A percentile compares a stretch with the other conserved stretches of the same genome.
Evolutionary conservation across 2,329 filamentous ascomycete genomes (phyloP).

Genomic region (Pezicula radicicola): DNA sequence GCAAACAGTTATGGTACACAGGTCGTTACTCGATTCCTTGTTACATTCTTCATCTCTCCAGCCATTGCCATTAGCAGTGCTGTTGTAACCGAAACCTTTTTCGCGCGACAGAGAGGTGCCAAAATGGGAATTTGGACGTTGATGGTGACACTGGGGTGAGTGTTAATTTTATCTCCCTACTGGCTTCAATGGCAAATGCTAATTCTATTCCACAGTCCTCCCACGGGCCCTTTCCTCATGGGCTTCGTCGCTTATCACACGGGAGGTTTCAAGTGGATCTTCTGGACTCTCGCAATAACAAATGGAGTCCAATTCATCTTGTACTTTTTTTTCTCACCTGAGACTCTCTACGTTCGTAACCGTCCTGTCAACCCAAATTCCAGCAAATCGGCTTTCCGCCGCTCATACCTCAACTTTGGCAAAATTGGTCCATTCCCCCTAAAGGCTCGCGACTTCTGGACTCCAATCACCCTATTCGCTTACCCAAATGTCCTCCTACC

Average conservation of each 20-base stretch:
- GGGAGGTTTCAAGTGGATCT: constrained; percentile 49
- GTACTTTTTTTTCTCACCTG: constrained; percentile 52
- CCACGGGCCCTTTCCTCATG: constrained; percentile 26
- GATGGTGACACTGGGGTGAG: constrained; percentile 19
- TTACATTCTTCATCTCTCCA: constrained; percentile 52
- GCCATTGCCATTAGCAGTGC: constrained; percentile 50
- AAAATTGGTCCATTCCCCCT: constrained; percentile 16
- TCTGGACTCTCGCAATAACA: constrained; percentile 49
- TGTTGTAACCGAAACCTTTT: constrained; percentile 53
- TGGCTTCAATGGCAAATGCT: not conserved
- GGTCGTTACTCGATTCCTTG: constrained; percentile 43
- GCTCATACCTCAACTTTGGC: constrained; percentile 36
- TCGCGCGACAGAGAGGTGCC: constrained; percentile 46
- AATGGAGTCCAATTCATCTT: constrained; percentile 52
- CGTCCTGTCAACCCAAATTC: not conserved
- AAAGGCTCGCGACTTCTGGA: constrained; percentile 3
- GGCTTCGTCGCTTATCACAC: constrained; percentile 42
- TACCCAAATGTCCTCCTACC: constrained; percentile 48
- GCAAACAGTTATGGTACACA: constrained; percentile 42
- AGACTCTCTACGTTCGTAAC: constrained; percentile 49
- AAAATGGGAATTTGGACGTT: constrained; percentile 53
- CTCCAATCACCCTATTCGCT: constrained; percentile 29
- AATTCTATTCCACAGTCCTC: constrained; percentile 6
- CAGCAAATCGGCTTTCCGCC: constrained; percentile 21
- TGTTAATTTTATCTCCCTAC: not conserved